Conservation (phyloP, 2,329 filamentous ascomycete species). For the Fusarium torreyae region DNA sequence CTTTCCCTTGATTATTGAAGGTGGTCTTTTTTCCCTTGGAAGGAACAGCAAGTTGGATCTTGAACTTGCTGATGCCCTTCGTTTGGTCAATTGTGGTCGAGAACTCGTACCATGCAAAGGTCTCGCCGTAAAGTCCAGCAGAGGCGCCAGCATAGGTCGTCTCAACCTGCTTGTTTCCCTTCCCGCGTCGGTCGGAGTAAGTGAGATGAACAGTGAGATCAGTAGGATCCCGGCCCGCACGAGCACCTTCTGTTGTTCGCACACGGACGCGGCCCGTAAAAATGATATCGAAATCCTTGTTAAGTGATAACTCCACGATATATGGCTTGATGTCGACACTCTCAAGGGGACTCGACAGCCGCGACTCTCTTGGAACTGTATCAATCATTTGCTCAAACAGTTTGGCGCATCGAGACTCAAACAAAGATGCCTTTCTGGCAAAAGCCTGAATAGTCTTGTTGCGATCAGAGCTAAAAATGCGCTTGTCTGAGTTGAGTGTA, state of each 20-base stretch:
- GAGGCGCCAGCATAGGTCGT: slow-evolving; percentile 36
- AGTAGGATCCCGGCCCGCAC: slow-evolving; percentile 35
- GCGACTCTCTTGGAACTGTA: slow-evolving; percentile 50
- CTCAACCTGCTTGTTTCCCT: background rate
- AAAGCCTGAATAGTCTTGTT: slow-evolving; percentile 60
- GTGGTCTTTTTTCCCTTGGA: slow-evolving; percentile 40
- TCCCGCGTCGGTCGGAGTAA: slow-evolving; percentile 15
- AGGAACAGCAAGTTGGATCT: slow-evolving; percentile 47
- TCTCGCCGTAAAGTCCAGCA: slow-evolving; percentile 49
- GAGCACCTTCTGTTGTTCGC: slow-evolving; percentile 33
- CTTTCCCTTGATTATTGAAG: slow-evolving; percentile 45
- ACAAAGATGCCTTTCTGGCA: slow-evolving; percentile 53
- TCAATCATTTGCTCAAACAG: slow-evolving; percentile 54
- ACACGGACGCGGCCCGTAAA: slow-evolving; percentile 52
- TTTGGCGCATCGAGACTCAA: slow-evolving; percentile 53
- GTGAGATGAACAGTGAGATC: slow-evolving; percentile 47
- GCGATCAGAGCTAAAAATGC: slow-evolving; percentile 60
- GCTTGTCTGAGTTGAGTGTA: slow-evolving; percentile 58
- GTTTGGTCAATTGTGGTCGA: slow-evolving; percentile 37
- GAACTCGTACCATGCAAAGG: slow-evolving; percentile 54
- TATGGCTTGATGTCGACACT: slow-evolving; percentile 53
- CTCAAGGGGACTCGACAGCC: slow-evolving; percentile 49
- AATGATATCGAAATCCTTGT: slow-evolving; percentile 35
- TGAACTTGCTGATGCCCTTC: slow-evolving; percentile 50
- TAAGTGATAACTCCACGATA: slow-evolving; percentile 46